Percentiles rank a stretch among this genome's conserved stretches.
phyloP scores from a whole-genome alignment of 441 rosid species.

The Erodium moschatum region DNA sequence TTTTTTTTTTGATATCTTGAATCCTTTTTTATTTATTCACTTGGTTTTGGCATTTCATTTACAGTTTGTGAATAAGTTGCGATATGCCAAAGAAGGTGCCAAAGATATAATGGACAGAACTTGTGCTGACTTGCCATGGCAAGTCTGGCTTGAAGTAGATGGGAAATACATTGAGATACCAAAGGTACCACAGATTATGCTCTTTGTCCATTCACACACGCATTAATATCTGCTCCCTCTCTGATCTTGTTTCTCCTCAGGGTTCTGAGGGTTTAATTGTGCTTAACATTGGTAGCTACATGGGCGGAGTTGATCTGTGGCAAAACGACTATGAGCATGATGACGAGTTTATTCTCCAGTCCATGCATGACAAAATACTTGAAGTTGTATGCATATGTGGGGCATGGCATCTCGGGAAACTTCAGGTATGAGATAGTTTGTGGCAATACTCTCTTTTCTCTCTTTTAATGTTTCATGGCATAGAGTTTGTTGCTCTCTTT shows the following conservation, averaged over 20 bases:
- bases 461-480: too few relatives aligned
- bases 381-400: slow-evolving; percentile 62
- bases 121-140: slow-evolving; percentile 70
- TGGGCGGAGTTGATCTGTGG: slow-evolving; percentile 79
- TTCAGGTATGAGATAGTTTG: slow-evolving; percentile 38
- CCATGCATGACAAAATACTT: slow-evolving; percentile 51
- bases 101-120: slow-evolving; percentile 68
- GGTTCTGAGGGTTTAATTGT: slow-evolving; percentile 60
- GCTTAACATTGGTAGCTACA: slow-evolving; percentile 64
- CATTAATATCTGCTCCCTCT: slow-evolving; percentile 8
- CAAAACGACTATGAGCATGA: slow-evolving; percentile 59
- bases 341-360: slow-evolving; percentile 46
- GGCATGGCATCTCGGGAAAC: slow-evolving; percentile 73
- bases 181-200: slow-evolving; percentile 29
- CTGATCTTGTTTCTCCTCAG: slow-evolving; percentile 26
- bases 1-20: too few relatives aligned
- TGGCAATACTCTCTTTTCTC: not conserved
- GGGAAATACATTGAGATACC: slow-evolving; percentile 57
- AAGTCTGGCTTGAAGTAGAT: slow-evolving; percentile 70
- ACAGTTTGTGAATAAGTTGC: slow-evolving; percentile 64
- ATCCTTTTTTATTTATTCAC: not conserved
- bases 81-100: slow-evolving; percentile 71
- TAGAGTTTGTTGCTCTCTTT: too few relatives aligned
- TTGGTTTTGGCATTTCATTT: slow-evolving; percentile 7
- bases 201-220: not conserved